Base-by-base conservation (phyloP, 2,329 filamentous ascomycete species). In the Lachnellula subtilissima region DNA sequence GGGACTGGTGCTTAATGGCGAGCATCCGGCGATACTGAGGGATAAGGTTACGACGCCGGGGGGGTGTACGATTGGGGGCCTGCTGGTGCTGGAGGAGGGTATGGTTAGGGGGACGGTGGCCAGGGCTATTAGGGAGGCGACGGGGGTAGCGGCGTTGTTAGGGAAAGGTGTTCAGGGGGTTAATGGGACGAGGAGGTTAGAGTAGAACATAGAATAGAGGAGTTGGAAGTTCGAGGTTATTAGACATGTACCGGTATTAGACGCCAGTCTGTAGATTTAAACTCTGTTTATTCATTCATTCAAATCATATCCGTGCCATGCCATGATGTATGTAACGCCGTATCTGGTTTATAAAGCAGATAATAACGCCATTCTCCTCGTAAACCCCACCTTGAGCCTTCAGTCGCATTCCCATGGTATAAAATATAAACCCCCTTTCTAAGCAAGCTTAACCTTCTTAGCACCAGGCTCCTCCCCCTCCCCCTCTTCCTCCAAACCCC, bases 31-130 rank as follows among this genome's bases (percentile, higher is more conserved):
- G 15, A 72, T 91, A 22, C 73, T 92, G 52, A 79, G 85, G 51
- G 88, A 93, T 64, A 89, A 88, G 73, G 86, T 91, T n/a, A 84
- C 77, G 62, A 91, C 87, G 1, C 87, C 88, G 0, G 88, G 87
- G 5, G 89, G 89, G 1, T 91, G 87, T 71, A 91, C 87, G 5
- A 90, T 91, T 59, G 85, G 83, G 2, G 89, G 88, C 0, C 71
- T 92, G 50, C 69, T 90, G 64, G 84, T 87, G 5, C 73, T 93
- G 6, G 89, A 93, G 71, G 88, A 93, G 66, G 86, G 85, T 9
- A 75, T 79, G 8, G 82, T 90, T 7, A 80, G 88, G 63, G 86
- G 86, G 4, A 81, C 80, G 0, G 78, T 91, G 17, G 78, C 85
- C 1, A 81, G 82, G 64, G 87, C 88, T 2, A 81, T 91, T 14